Base-by-base conservation (phyloP, 257 asterid species). In the Nicotiana knightiana region DNA sequence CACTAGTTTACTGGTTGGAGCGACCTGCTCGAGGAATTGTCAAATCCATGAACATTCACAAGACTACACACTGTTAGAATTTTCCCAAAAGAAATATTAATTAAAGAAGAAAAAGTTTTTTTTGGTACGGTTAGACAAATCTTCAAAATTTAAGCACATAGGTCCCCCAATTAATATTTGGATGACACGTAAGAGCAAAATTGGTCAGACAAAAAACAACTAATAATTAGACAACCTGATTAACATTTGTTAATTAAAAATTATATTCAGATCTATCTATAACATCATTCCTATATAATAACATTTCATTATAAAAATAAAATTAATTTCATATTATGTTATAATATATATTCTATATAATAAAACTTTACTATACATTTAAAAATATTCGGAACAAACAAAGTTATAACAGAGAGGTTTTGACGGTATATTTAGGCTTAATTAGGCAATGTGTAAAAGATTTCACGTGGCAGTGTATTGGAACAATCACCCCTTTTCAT, bases 381-480 rank as follows among this genome's bases (percentile, higher is more conserved):
- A 1, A 28, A 28, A 28, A 0, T 28, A 28, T 28, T 28, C 30
- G 1, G 30, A 28, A 28, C 30, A 28, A 28, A 1, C 1, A 1
- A 28, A 0, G 30, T 28, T 28, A 1, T 28, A 1, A 28, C 0
- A 28, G 30, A 28, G 1, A 28, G 30, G 30, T 28, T 28, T 28
- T 28, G 30, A 28, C 30, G 0, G 30, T 28, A 28, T 32, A 77
- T 71, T 67, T 73, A 73, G 11, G 7, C 24, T 39, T 26, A 51
- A 75, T 75, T 75, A 75, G 7, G 16, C 46, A 82, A 65, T 83
- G 43, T 66, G 77, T 46, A 3, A 21, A 21, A 66, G 30, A 18
- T 75, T 55, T 85, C 89, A 90, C 88, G 90, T 87, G 92, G 62
- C 84, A 77, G 21, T 79, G 55, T 81, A 85, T 83, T 67, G 89